Evolutionary conservation across 495 filamentous ascomycete genomes (phyloP).

Genomic region (Hypoxylon lienhwacheense): DNA sequence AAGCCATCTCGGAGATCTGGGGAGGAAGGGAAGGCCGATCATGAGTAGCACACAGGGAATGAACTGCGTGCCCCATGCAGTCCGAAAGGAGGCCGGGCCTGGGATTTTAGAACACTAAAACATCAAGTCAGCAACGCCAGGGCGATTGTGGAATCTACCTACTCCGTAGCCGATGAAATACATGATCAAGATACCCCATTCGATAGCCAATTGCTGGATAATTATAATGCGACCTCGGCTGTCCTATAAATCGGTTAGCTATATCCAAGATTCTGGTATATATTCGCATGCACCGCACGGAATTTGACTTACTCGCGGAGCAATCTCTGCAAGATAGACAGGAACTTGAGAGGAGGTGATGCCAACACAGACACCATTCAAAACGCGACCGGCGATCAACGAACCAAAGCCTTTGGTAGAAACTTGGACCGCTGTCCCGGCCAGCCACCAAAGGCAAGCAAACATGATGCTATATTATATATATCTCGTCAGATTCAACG

Average conservation of each 20-base stretch:
- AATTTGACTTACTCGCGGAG: conserved; percentile 61
- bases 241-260: conserved; percentile 21
- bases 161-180: conserved; percentile 49
- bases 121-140: conserved; percentile 46
- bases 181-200: conserved; percentile 63
- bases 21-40: conserved; percentile 67
- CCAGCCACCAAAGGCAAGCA: conserved; percentile 70
- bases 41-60: conserved; percentile 67
- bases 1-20: conserved; percentile 72
- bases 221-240: conserved; percentile 64
- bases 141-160: conserved; percentile 1
- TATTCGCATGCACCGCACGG: not conserved
- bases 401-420: conserved; percentile 61
- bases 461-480: conserved; percentile 54
- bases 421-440: conserved; percentile 69
- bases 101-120: conserved; percentile 58
- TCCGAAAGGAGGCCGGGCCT: conserved; percentile 67
- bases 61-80: conserved; percentile 73
- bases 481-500: conserved; percentile 14
- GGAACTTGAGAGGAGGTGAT: conserved; percentile 77
- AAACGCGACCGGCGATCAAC: conserved; percentile 68
- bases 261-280: not conserved
- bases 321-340: conserved; percentile 79
- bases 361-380: conserved; percentile 73
- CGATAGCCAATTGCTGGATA: conserved; percentile 76